Base-by-base conservation (phyloP, 176 grass and related monocot species). In the Canna indica region DNA sequence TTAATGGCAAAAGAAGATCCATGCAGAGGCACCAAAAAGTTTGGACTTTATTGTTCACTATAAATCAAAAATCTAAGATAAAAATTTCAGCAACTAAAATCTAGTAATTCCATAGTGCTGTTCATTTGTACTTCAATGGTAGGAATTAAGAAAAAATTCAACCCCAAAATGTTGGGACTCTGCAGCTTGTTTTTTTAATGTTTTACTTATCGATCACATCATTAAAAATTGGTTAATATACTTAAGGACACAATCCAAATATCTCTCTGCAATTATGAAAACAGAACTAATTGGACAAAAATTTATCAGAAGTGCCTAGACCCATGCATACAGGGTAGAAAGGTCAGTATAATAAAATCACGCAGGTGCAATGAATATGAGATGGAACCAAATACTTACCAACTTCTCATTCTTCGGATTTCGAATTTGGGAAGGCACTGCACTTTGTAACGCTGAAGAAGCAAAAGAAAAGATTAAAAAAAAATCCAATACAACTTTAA, bases 401-500 rank as follows among this genome's bases (percentile, higher is more conserved):
- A 70, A 48, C 44, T 48, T 47, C 41, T 70, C 68, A 70, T 70
- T 70, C 68, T 46, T 48, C 25, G 28, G 5, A 32, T 46, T 31
- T 30, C 27, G 41, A 20, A 27, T 2, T 50, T 48, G 68, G 68
- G 27, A 70, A 31, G 45, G 14, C 41, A 70, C 14, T 48, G 35
- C 36, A 70, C 22, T 25, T 26, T n/a, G 64, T 26, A 67, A 60
- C 15, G 12, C 58, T 60, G 26, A n/a, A 24, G 12, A 31, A 70
- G 15, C 2, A 73, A 73, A 73, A 53, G 12, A 52, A 66, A 62
- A 62, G 28, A 29, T 16, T 58, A 8, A 62, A 62, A 60, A 59
- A 73, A 17, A 3, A 42, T 73, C 50, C 75, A 73, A 61, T 34
- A 35, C 57, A 20, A 36, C 69, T 77, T 42, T 26, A 42, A 64